Conservation (phyloP, 139 green algal genomes). For the Pseudopediastrum boryanum region DNA sequence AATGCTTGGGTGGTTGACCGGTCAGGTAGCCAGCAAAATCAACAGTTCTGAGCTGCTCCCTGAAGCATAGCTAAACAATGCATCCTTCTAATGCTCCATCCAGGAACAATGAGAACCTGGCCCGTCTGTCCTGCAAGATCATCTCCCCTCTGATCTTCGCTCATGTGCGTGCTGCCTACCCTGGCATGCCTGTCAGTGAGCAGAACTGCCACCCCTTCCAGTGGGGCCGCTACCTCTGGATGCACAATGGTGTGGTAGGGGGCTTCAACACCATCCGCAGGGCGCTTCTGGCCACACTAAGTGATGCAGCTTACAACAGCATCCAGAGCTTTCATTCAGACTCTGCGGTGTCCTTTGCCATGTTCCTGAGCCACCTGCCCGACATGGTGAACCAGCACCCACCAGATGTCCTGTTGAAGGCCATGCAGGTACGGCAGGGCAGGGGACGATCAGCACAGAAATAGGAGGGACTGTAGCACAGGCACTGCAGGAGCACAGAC, state of each 20-base stretch:
- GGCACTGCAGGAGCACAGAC: no score
- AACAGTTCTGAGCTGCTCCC: no score
- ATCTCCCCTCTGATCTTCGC: conserved; percentile 91
- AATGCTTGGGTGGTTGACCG: no score
- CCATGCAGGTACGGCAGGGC: conserved; percentile 83
- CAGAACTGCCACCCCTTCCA: conserved; percentile 95
- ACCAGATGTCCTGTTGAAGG: conserved; percentile 77
- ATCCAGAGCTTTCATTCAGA: conserved; percentile 93
- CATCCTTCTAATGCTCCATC: no score
- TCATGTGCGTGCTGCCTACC: conserved; percentile 93
- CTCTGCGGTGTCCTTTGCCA: conserved; percentile 86
- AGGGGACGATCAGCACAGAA: no score
- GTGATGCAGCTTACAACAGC: conserved; percentile 89
- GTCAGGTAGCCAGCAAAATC: no score
- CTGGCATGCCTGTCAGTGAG: conserved; percentile 92
- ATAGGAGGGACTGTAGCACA: no score
- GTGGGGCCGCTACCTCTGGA: conserved; percentile 91
- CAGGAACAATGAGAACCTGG: conserved; percentile 98
- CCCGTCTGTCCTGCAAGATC: conserved; percentile 90
- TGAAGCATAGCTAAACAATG: no score
- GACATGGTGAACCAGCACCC: conserved; percentile 54
- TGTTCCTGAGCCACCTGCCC: conserved; percentile 93
- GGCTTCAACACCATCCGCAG: conserved; percentile 68
- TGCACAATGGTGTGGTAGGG: conserved; percentile 96
- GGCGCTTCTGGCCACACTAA: conserved; percentile 75